Evolutionary conservation across 129 eudicot genomes (phyloP), one percentile per base, ranked within the genome.

Genomic region (Apium graveolens): DNA sequence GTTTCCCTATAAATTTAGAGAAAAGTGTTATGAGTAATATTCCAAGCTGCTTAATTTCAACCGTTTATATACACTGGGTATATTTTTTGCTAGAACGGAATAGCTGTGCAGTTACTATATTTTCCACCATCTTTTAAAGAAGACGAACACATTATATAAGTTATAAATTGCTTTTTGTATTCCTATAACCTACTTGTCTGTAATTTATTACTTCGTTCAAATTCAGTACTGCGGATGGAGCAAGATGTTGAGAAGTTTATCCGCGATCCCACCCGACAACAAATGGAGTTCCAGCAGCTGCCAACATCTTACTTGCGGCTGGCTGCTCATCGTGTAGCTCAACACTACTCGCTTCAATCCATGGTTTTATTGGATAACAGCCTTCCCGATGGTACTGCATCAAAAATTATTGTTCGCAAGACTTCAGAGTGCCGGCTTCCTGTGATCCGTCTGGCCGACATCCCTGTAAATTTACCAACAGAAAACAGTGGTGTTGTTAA

Each of bases 241-340:
- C 97, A 95, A 80, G 99, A 95, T 75, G 92, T 95, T 46, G 94
- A 91, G 82, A 92, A 88, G 87, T 95, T 95, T 81, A 85, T 95
- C 9, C 90, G 84, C 62, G 99, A 95, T 85, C 96, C 96, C 24
- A 84, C 85, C 44, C 91, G 86, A 74, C 96, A 95, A 75, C 96
- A 95, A 78, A 85, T 90, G 94, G 99, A 95, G 87, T 90, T 92
- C 82, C 92, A 90, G 32, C 99, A 95, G 84, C 88, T 92, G 68
- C 99, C 97, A 11, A 95, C 97, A 75, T 95, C 99, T n/a, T 95
- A 95, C 84, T 81, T 91, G 69, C 86, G 99, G 41, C 81, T 92
- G 83, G 99, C 99, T 78, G 99, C 97, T 57, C 99, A 95, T 84
- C 99, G 97, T 78, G 91, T 95, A 35, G 99, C 99, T 48, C 99